Evolutionary conservation across 148 eudicot genomes (phyloP).

Genomic region (Fagopyrum esculentum): DNA sequence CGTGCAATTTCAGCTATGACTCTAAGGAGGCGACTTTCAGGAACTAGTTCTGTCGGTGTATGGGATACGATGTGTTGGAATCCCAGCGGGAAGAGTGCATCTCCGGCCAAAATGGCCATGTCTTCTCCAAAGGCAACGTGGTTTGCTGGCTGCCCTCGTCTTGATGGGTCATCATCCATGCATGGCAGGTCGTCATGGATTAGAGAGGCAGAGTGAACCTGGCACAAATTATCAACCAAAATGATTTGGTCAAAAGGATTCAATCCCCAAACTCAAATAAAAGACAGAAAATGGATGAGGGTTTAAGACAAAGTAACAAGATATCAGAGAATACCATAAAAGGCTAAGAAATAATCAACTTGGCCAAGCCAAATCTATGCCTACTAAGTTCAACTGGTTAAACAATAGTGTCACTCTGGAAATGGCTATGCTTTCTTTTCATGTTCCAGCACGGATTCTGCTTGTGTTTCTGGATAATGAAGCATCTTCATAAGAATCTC

Average conservation of each 20-base stretch:
- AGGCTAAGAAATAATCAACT: neutral
- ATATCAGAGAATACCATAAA: neutral
- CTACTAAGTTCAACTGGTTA: neutral
- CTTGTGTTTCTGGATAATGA: neutral
- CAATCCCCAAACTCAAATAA: neutral
- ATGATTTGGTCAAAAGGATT: too few species aligned
- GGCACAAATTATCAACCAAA: neutral
- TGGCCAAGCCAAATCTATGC: neutral
- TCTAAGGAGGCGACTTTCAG: slow-evolving; percentile 51
- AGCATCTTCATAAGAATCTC: neutral
- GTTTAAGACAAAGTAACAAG: neutral
- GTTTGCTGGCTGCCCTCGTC: slow-evolving; percentile 84
- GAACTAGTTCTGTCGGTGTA: slow-evolving; percentile 62
- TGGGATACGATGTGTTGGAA: slow-evolving; percentile 79
- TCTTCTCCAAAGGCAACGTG: slow-evolving; percentile 72
- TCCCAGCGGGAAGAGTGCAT: slow-evolving; percentile 85
- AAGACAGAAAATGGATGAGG: neutral
- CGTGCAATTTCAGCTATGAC: slow-evolving; percentile 79
- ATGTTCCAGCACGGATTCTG: neutral
- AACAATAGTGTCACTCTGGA: too few species aligned
- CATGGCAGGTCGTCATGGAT: slow-evolving; percentile 90
- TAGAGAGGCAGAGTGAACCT: slow-evolving; percentile 89
- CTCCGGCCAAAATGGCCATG: slow-evolving; percentile 92
- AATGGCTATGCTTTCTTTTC: neutral
- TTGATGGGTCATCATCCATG: slow-evolving; percentile 86